phyloP scores from a whole-genome alignment of 2,329 filamentous ascomycete species.

The Dothistroma pini region DNA sequence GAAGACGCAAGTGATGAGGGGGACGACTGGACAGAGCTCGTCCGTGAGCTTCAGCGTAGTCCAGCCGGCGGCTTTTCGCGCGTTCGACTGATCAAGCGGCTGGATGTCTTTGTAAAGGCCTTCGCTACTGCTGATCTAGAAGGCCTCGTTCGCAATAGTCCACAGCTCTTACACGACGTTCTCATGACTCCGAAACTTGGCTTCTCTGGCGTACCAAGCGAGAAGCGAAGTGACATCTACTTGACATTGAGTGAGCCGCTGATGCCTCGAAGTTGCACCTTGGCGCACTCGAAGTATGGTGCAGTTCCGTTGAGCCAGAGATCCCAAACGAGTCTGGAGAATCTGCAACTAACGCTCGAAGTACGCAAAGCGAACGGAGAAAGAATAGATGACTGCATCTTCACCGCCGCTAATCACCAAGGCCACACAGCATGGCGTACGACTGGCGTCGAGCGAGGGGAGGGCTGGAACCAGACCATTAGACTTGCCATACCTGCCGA shows the following conservation, averaged over 20 bases:
- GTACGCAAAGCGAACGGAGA: conserved; percentile 75
- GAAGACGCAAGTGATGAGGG: conserved; percentile 57
- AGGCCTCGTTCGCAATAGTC: conserved; percentile 75
- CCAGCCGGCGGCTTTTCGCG: conserved; percentile 62
- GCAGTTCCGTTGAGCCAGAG: conserved; percentile 66
- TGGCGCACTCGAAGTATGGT: conserved; percentile 72
- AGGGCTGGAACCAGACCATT: conserved; percentile 84
- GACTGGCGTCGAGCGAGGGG: conserved; percentile 70
- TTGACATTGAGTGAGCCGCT: conserved; percentile 75
- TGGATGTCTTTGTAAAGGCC: conserved; percentile 74
- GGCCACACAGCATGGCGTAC: conserved; percentile 85
- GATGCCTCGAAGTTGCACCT: conserved; percentile 63
- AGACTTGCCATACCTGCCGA: conserved; percentile 73
- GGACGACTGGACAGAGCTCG: conserved; percentile 68
- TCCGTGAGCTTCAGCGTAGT: conserved; percentile 70
- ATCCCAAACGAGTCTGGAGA: conserved; percentile 58
- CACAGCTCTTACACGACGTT: conserved; percentile 79
- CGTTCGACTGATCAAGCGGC: conserved; percentile 58
- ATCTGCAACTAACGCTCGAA: conserved; percentile 84
- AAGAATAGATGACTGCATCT: conserved; percentile 83
- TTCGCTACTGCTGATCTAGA: conserved; percentile 78
- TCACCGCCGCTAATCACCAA: conserved; percentile 74
- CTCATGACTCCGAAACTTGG: conserved; percentile 82
- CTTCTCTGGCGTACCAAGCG: conserved; percentile 87
- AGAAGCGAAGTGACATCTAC: conserved; percentile 90